phyloP scores from a whole-genome alignment of 2,329 filamentous ascomycete species.

The Xylariaceae sp. region DNA sequence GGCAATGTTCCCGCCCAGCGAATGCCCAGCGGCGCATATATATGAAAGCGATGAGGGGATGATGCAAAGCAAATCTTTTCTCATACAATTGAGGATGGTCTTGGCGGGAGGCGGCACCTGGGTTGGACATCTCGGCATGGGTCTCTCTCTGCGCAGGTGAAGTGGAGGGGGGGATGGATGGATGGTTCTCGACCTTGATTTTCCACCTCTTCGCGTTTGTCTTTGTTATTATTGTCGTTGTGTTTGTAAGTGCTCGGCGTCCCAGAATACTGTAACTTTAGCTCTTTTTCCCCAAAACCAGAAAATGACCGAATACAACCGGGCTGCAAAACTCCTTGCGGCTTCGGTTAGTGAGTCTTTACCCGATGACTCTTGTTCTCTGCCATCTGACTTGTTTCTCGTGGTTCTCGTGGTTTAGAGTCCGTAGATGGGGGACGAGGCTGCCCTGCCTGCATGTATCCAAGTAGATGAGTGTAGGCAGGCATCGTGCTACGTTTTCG shows the following conservation, averaged over 20 bases:
- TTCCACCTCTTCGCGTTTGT: slow-evolving; percentile 8
- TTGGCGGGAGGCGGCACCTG: slow-evolving; percentile 18
- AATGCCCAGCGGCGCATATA: slow-evolving; percentile 9
- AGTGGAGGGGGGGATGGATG: slow-evolving; percentile 15
- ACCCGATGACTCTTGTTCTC: too few species aligned
- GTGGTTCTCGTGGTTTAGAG: too few species aligned
- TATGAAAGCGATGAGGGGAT: slow-evolving; percentile 20
- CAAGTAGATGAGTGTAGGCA: too few species aligned
- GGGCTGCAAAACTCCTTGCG: too few species aligned
- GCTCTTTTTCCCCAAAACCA: slow-evolving; percentile 3
- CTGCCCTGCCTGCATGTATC: too few species aligned
- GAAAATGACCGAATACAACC: too few species aligned
- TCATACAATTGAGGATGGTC: slow-evolving; percentile 20
- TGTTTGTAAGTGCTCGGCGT: slow-evolving; percentile 13
- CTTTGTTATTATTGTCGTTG: slow-evolving; percentile 5
- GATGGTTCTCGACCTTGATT: slow-evolving; percentile 12
- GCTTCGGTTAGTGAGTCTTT: too few species aligned
- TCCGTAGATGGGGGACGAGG: too few species aligned
- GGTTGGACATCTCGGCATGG: slow-evolving; percentile 22
- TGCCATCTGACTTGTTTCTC: too few species aligned
- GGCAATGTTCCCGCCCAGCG: background rate
- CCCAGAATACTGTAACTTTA: slow-evolving; percentile 12
- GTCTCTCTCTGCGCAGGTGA: slow-evolving; percentile 13
- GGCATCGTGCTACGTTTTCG: too few species aligned
- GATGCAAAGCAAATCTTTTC: slow-evolving; percentile 19